Percentiles rank a stretch among this genome's conserved stretches.
Evolutionary conservation across 352 stramenopile species (phyloP).

Genomic region (Phytophthora uliginosa): DNA sequence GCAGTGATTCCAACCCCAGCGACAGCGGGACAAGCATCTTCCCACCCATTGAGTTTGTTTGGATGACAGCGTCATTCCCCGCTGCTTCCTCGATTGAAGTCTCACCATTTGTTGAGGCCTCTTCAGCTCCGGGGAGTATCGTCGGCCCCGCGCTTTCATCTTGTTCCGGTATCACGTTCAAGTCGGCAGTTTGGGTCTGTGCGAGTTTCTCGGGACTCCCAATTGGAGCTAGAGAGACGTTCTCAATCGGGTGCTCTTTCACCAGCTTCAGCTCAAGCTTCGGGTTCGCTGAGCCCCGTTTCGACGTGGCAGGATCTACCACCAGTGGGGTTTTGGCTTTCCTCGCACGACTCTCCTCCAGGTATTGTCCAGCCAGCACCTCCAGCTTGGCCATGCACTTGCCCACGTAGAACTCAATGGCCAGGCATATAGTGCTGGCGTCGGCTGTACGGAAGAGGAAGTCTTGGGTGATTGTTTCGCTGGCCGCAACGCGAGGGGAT

Average conservation of each 20-base stretch:
- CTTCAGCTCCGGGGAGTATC: neutral
- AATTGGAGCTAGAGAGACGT: slow-evolving; percentile 28
- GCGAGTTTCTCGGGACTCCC: slow-evolving; percentile 10
- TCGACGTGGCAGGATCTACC: neutral
- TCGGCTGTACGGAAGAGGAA: slow-evolving; percentile 75
- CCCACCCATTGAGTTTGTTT: neutral
- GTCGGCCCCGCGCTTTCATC: neutral
- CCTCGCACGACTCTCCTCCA: slow-evolving; percentile 31
- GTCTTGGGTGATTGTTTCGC: slow-evolving; percentile 40
- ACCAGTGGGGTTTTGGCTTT: slow-evolving; percentile 7
- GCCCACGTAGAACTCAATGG: slow-evolving; percentile 84
- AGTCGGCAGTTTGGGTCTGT: neutral
- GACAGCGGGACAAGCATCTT: neutral
- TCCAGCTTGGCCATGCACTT: slow-evolving; percentile 87
- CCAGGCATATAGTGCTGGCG: slow-evolving; percentile 60
- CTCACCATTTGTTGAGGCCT: neutral
- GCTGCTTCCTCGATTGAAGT: neutral
- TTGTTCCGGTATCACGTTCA: neutral
- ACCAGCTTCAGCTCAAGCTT: slow-evolving; percentile 17
- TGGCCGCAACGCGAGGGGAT: slow-evolving; percentile 2
- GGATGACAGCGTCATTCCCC: neutral
- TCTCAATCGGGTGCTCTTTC: slow-evolving; percentile 31
- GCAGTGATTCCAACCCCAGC: neutral
- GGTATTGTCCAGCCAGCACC: slow-evolving; percentile 44
- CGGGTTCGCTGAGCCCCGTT: neutral